Conservation (phyloP, 345 rosid genomes). For the Pseudoturritis turrita region DNA sequence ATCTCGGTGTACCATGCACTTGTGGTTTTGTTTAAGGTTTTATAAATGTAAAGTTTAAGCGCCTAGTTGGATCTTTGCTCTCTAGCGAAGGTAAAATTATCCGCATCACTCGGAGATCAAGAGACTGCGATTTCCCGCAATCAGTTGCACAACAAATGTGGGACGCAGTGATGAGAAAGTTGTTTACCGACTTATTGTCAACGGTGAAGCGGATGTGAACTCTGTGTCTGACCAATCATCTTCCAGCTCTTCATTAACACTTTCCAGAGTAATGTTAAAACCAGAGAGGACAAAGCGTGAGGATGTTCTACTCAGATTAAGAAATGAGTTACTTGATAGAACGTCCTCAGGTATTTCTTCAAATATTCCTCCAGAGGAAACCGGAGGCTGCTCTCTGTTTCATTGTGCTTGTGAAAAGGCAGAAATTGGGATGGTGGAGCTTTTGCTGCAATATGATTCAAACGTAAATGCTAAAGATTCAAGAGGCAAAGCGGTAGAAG, state of each 20-base stretch:
- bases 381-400: constrained; percentile 78
- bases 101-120: constrained; percentile 68
- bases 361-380: constrained; percentile 49
- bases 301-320: constrained; percentile 48
- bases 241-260: constrained; percentile 65
- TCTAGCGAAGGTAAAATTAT: too few relatives aligned
- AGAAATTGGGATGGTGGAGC: constrained; percentile 96
- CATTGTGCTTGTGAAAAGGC: constrained; percentile 96
- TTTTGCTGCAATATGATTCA: constrained; percentile 91
- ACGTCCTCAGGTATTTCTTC: constrained; percentile 55
- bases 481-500: constrained; percentile 54
- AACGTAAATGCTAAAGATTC: constrained; percentile 71
- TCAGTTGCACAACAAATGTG: constrained; percentile 65
- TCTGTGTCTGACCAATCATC: constrained; percentile 56
- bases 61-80: too few relatives aligned
- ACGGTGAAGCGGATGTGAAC: constrained; percentile 71
- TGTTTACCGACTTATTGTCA: constrained; percentile 76
- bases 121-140: constrained; percentile 48
- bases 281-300: constrained; percentile 66
- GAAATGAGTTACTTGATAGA: constrained; percentile 61
- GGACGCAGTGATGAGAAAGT: constrained; percentile 98
- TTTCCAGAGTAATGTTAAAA: constrained; percentile 75
- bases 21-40: too few relatives aligned
- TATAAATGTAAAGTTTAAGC: too few relatives aligned
- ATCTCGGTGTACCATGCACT: too few relatives aligned